Conservation (phyloP, 208 protist genomes). For the Acanthamoeba culbertsoni region DNA sequence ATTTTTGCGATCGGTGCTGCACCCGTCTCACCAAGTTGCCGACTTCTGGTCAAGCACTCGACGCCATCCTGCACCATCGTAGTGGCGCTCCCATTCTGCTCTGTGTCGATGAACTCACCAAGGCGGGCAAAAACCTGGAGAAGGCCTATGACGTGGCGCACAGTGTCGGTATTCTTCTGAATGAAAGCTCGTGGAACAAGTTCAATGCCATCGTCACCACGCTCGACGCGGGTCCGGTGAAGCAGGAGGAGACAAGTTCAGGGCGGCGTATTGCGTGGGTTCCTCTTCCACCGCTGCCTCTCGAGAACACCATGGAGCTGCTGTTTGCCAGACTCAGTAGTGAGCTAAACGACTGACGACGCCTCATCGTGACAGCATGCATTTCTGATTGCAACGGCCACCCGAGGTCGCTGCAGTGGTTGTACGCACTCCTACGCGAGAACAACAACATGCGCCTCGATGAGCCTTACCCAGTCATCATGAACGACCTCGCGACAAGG, state of each 20-base stretch:
- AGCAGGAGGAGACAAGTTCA: not conserved
- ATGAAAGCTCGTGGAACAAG: no score
- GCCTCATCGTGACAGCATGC: not conserved
- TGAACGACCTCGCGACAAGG: not conserved
- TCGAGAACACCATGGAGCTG: not conserved
- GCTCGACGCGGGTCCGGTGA: not conserved
- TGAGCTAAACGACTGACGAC: not conserved
- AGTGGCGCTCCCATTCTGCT: not conserved
- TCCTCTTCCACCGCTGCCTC: not conserved
- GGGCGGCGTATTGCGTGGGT: not conserved
- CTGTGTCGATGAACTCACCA: slow-evolving; percentile 2
- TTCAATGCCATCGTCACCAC: slow-evolving; percentile 28
- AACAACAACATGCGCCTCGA: not conserved
- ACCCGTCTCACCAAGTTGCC: not conserved
- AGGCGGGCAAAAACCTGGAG: not conserved
- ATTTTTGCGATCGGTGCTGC: slow-evolving; percentile 14
- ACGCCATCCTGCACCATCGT: not conserved
- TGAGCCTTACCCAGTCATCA: not conserved
- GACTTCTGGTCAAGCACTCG: not conserved
- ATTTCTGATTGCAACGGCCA: slow-evolving; percentile 23
- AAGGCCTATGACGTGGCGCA: not conserved
- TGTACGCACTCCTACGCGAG: not conserved
- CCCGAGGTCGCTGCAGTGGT: not conserved
- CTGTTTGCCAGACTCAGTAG: not conserved
- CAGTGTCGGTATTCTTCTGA: no score